Evolutionary conservation across 257 asterid species (phyloP).

Genomic region (Sherardia arvensis): DNA sequence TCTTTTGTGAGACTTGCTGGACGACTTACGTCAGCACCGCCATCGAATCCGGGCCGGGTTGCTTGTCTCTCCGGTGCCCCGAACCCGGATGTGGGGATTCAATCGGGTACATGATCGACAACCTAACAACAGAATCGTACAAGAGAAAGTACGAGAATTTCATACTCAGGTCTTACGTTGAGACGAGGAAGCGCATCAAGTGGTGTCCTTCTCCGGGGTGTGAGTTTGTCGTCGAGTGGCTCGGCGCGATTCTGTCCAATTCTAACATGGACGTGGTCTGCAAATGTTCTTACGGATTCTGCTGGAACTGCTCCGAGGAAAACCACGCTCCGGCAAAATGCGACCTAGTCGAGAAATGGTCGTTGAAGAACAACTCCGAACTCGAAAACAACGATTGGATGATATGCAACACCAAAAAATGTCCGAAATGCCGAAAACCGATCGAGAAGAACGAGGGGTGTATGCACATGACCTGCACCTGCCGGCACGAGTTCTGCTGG

Average conservation of each 20-base stretch:
- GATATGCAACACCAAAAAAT: conserved; percentile 2
- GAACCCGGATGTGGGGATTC: conserved; percentile 16
- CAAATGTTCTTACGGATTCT: conserved; percentile 51
- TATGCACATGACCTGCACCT: conserved; percentile 20
- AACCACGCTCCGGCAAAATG: conserved; percentile 17
- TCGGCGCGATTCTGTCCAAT: not conserved
- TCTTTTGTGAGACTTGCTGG: conserved; percentile 21
- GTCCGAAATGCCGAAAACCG: conserved; percentile 5
- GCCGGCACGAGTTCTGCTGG: conserved; percentile 15
- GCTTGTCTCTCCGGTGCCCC: conserved; percentile 18
- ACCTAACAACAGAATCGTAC: not conserved
- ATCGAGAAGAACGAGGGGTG: conserved; percentile 16
- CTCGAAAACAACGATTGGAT: conserved; percentile 10
- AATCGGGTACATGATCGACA: conserved; percentile 9
- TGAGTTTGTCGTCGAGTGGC: conserved; percentile 52
- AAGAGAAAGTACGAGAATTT: not conserved
- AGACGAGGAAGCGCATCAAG: conserved; percentile 33
- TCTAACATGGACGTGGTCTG: not conserved
- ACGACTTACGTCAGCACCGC: conserved; percentile 10
- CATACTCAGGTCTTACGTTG: not conserved
- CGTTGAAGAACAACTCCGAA: not conserved
- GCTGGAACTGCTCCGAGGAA: conserved; percentile 49
- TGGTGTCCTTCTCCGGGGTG: conserved; percentile 95
- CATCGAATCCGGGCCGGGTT: conserved; percentile 14
- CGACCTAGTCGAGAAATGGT: conserved; percentile 7